Evolutionary conservation across 495 filamentous ascomycete genomes (phyloP), one percentile per base, ranked within the genome.

Genomic region (Entonaema liquescens): DNA sequence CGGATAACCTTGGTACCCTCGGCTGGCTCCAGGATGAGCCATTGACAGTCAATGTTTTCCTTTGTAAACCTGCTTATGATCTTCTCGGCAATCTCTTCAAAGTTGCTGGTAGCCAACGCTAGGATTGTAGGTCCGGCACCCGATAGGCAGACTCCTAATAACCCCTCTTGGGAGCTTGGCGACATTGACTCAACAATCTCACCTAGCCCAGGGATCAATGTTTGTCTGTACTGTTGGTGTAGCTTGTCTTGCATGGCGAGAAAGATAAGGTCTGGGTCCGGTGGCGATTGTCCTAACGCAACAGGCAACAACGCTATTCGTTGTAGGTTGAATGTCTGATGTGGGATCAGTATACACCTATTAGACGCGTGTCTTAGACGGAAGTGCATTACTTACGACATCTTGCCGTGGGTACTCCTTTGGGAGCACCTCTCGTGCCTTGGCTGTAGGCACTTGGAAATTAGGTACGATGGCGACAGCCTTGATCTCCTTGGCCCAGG

Each of bases 241-340:
- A 99, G 85, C 78, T 93, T 95, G 82, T 99, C 95, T 80, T 97
- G 94, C 95, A 99, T 99, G 28, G 93, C 95, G 28, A 94, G 85
- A 82, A 93, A 97, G 77, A 99, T 98, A 79, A 93, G 90, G 67
- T 94, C 90, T 40, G 95, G 88, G 75, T 97, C 90, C n/a, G 94
- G 95, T 6, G 95, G 95, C 15, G 90, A 93, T 68, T 90, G 87
- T 50, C 94, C 94, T 67, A 99, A 83, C 2, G 93, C 93, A 4
- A 90, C 89, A 12, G 94, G 92, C 11, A 99, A 89, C 23, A 98
- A 83, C 15, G 94, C 93, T 76, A 95, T 91, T 63, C 95, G 88
- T 78, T 98, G 95, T 61, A 97, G 83, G 80, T 98, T 99, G 86
- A 97, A 98, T 4, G 94, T 90, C 90, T 92, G 55, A 33, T 33